These are phyloP conservation scores for Xylaria intraflava DNA, from an alignment of 495 filamentous ascomycete genomes.

Conservation along the genomic window DNA sequence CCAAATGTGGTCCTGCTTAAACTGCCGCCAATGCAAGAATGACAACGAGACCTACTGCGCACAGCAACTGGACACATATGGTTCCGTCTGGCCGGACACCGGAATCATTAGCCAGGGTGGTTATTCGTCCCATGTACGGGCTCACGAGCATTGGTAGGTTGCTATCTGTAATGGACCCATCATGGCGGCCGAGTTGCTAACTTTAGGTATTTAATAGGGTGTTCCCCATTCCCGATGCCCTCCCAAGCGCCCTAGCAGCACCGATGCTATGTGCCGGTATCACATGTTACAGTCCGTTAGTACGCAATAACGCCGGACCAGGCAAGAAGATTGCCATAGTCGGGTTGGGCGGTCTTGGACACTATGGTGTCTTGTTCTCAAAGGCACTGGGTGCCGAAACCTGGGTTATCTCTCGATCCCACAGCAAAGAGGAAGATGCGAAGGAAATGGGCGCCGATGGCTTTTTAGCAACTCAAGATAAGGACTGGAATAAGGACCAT, in stretches of 20 bases:
- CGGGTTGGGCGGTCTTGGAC: slow-evolving; percentile 63
- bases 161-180: background rate
- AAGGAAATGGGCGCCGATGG: slow-evolving; percentile 64
- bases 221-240: slow-evolving; percentile 73
- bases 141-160: slow-evolving; percentile 48
- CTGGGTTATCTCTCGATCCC: slow-evolving; percentile 62
- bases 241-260: slow-evolving; percentile 60
- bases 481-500: slow-evolving; percentile 56
- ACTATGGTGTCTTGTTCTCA: slow-evolving; percentile 65
- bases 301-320: slow-evolving; percentile 63
- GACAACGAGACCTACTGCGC: slow-evolving; percentile 54
- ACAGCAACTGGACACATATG: slow-evolving; percentile 51
- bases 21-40: slow-evolving; percentile 52
- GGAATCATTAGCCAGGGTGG: slow-evolving; percentile 49
- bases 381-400: slow-evolving; percentile 65
- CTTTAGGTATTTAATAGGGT: slow-evolving; percentile 29
- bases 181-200: background rate
- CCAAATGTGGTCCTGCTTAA: slow-evolving; percentile 47
- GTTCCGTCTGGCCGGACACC: slow-evolving; percentile 47
- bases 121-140: slow-evolving; percentile 48
- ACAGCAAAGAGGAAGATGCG: slow-evolving; percentile 64
- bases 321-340: slow-evolving; percentile 81
- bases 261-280: slow-evolving; percentile 89
- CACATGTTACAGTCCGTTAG: slow-evolving; percentile 72
- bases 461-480: slow-evolving; percentile 60